phyloP scores from a whole-genome alignment of 2,329 filamentous ascomycete species.

The Ophiostoma sp. region DNA sequence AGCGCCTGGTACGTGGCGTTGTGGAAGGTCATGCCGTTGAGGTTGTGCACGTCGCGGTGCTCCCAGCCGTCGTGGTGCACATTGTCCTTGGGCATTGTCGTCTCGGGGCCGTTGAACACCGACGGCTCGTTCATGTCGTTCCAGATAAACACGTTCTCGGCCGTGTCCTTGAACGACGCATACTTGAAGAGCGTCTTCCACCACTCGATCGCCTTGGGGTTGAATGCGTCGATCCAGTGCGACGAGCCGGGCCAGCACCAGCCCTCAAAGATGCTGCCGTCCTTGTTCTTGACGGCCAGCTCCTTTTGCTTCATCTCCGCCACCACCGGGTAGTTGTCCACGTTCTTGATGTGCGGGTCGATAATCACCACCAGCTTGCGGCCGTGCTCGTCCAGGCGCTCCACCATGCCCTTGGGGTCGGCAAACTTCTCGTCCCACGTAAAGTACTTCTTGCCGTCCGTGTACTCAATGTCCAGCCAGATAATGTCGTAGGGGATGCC shows the following conservation, averaged over 20 bases:
- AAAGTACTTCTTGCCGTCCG: slow-evolving; percentile 95
- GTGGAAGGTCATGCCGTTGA: slow-evolving; percentile 92
- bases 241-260: slow-evolving; percentile 99
- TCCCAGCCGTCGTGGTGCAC: slow-evolving; percentile 89
- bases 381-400: slow-evolving; percentile 78
- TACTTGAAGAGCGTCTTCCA: slow-evolving; percentile 88
- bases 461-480: slow-evolving; percentile 98
- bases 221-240: slow-evolving; percentile 94
- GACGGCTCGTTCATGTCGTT: slow-evolving; percentile 99
- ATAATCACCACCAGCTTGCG: slow-evolving; percentile 92
- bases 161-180: slow-evolving; percentile 77
- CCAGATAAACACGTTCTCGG: slow-evolving; percentile 88
- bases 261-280: slow-evolving; percentile 81
- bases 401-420: slow-evolving; percentile 78
- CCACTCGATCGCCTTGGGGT: slow-evolving; percentile 84
- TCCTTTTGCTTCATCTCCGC: slow-evolving; percentile 79
- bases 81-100: slow-evolving; percentile 98
- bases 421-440: slow-evolving; percentile 91
- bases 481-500: slow-evolving; percentile 98
- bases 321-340: slow-evolving; percentile 67
- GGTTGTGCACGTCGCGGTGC: slow-evolving; percentile 91
- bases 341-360: slow-evolving; percentile 96
- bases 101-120: slow-evolving; percentile 96
- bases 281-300: slow-evolving; percentile 83
- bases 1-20: slow-evolving; percentile 89